Percentiles rank a stretch among this genome's conserved stretches.
These are phyloP conservation scores for Funneliformis geosporum DNA, from an alignment of 192 early-diverging fungal genomes.

Conservation along the genomic window DNA sequence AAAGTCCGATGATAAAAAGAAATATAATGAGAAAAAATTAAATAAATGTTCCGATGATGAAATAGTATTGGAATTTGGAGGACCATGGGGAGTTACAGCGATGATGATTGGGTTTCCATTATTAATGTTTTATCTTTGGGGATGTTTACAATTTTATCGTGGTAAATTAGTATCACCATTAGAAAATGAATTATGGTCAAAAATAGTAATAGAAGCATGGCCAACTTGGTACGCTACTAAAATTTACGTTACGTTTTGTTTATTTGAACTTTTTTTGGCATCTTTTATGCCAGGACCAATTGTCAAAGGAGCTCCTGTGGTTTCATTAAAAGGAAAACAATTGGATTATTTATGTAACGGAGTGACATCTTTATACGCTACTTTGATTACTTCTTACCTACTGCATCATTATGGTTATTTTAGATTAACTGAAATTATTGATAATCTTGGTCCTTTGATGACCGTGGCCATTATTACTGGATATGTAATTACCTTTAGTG, in stretches of 20 bases:
- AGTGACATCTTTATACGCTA: conserved; percentile 51
- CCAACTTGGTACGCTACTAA: conserved; percentile 56
- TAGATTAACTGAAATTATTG: conserved; percentile 50
- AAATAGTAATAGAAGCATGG: conserved; percentile 54
- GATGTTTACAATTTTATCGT: conserved; percentile 67
- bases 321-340: conserved; percentile 57
- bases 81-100: conserved; percentile 62
- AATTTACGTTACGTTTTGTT: conserved; percentile 62
- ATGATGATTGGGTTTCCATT: conserved; percentile 76
- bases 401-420: conserved; percentile 51
- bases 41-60: conserved; percentile 53
- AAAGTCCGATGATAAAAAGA: neutral
- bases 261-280: conserved; percentile 61
- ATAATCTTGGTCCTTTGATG: conserved; percentile 62
- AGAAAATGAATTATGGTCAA: conserved; percentile 43
- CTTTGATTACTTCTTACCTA: conserved; percentile 45
- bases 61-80: conserved; percentile 74
- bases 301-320: conserved; percentile 68
- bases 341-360: conserved; percentile 59
- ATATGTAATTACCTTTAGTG: conserved; percentile 43
- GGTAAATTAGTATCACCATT: conserved; percentile 57
- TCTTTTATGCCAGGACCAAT: conserved; percentile 67
- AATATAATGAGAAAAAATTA: conserved; percentile 45
- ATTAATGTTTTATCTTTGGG: conserved; percentile 75
- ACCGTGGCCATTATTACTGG: conserved; percentile 53